Evolutionary conservation across 2,329 filamentous ascomycete genomes (phyloP), one percentile per base, ranked within the genome.

Genomic region (Pestalotiopsis sp.): DNA sequence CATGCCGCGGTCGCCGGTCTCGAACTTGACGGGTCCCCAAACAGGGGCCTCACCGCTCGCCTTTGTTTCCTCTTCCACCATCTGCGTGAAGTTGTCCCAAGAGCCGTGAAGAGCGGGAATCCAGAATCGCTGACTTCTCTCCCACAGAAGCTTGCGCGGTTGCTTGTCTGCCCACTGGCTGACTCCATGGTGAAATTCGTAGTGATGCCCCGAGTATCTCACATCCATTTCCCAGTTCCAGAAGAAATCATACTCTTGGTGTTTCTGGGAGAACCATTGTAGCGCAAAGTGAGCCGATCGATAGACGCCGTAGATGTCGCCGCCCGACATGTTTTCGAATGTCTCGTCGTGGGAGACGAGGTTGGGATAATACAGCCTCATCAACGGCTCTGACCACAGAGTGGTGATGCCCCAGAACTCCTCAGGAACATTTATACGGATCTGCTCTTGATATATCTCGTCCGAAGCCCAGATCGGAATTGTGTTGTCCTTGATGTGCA

Each of bases 351-450:
- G 86, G 73, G 89, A 88, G 6, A 91, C 86, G 31, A 86, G 87
- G 1, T 83, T 82, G 79, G 80, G 58, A 75, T 92, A 93, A 78
- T 91, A 88, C 72, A 89, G 83, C 68, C 84, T 81, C 88, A 92
- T 91, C 76, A 90, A 88, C 71, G 85, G 81, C 75, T 92, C 90
- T 1, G 90, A 91, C 90, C 90, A 92, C 13, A 92, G 81, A 0
- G 87, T 91, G 23, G 87, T 88, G 81, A 92, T 90, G 70, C 87
- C 89, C 78, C 85, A 88, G 77, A 93, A 92, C 72, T 92, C 91
- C 73, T 87, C 83, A 0, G 91, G 80, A 79, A 89, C 76, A 73
- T 89, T 82, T 76, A 87, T 80, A 77, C 82, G 81, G 78, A 92
- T 73, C 76, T 90, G 86, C 39, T 85, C 83, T 67, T 90, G 82